phyloP scores from a whole-genome alignment of 345 rosid species.

The Hypericum perforatum region DNA sequence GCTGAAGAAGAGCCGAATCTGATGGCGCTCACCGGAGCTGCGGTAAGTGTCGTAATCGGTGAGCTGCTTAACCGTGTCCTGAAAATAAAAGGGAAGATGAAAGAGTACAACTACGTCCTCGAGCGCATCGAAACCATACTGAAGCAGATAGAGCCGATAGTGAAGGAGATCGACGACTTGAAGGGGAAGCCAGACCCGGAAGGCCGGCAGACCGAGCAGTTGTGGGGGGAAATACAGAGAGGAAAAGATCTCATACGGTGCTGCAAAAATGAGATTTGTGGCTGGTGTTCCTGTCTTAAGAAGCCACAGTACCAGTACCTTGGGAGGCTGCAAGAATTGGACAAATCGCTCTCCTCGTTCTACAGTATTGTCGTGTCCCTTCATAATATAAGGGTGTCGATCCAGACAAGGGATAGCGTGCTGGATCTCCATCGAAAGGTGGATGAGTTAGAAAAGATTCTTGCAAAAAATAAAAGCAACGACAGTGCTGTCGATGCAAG shows the following conservation, averaged over 20 bases:
- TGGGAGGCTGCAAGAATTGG: neutral
- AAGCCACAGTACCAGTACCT: neutral
- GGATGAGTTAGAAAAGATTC: too few species aligned
- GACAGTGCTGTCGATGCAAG: too few species aligned
- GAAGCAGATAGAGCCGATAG: neutral
- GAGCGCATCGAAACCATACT: neutral
- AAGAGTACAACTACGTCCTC: neutral
- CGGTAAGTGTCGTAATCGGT: neutral
- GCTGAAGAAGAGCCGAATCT: too few species aligned
- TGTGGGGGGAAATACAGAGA: neutral
- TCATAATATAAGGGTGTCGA: neutral
- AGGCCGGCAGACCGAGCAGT: neutral
- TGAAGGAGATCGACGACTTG: neutral
- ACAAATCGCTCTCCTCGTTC: neutral
- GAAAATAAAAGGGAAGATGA: neutral
- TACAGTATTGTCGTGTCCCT: neutral
- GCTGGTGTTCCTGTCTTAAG: neutral
- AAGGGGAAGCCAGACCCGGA: neutral
- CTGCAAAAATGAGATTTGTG: too few species aligned
- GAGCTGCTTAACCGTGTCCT: conserved; percentile 1
- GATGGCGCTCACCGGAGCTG: neutral
- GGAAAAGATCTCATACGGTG: neutral
- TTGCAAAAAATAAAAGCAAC: too few species aligned
- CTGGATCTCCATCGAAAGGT: too few species aligned
- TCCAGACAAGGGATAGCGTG: too few species aligned